These are phyloP conservation scores for Sclerotinia sclerotiorum DNA, from an alignment of 2,329 filamentous ascomycete genomes.

Conservation along the genomic window DNA sequence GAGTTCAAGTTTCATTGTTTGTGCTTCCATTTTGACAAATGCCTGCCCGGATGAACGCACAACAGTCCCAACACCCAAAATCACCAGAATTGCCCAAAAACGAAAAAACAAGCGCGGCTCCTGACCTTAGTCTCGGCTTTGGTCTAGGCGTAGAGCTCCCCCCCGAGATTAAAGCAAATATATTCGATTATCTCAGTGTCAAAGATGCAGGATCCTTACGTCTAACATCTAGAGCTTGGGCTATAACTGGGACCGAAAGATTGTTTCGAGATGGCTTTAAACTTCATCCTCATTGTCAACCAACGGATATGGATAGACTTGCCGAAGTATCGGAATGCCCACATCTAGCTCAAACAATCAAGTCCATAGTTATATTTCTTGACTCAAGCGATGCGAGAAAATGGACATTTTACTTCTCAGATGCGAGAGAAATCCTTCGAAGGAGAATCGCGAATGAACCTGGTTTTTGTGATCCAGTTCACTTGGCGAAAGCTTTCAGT, in stretches of 20 bases:
- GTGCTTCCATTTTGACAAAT: slow-evolving; percentile 11
- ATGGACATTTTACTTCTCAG: slow-evolving; percentile 23
- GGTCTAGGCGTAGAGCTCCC: neutral
- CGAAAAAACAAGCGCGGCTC: neutral
- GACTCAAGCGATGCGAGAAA: slow-evolving; percentile 20
- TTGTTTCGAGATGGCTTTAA: slow-evolving; percentile 22
- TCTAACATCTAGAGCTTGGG: slow-evolving; percentile 18
- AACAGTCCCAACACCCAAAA: neutral
- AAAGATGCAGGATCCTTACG: slow-evolving; percentile 13
- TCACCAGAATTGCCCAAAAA: neutral
- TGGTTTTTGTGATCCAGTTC: slow-evolving; percentile 11
- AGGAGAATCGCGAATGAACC: slow-evolving; percentile 13
- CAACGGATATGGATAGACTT: slow-evolving; percentile 17
- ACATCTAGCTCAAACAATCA: slow-evolving; percentile 20
- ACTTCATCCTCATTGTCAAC: slow-evolving; percentile 21
- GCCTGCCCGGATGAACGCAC: slow-evolving; percentile 1
- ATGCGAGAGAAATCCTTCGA: slow-evolving; percentile 20
- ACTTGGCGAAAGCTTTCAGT: slow-evolving; percentile 6
- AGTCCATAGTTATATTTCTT: slow-evolving; percentile 16
- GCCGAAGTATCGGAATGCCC: neutral
- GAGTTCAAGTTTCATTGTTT: slow-evolving; percentile 2
- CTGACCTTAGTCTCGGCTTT: neutral
- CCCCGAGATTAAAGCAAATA: slow-evolving; percentile 7
- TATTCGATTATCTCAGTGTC: slow-evolving; percentile 12
- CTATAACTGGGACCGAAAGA: slow-evolving; percentile 8